Conservation (phyloP, 225 moss, liverwort and hornwort species). For the Thuidium tamariscinum region DNA sequence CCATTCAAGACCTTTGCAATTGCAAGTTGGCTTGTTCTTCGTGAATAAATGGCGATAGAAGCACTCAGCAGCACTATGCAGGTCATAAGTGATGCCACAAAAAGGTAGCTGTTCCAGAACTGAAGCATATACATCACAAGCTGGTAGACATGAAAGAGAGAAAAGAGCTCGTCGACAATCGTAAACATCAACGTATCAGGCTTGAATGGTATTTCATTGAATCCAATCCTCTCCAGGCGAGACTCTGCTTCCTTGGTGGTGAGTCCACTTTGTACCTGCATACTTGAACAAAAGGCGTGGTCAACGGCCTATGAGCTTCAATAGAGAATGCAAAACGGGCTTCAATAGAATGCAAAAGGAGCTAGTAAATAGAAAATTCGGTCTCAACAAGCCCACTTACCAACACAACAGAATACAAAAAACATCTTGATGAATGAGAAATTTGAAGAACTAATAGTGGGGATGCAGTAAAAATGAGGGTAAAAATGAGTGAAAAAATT, state of each 20-base stretch:
- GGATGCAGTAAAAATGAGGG: neutral
- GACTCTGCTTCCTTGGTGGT: constrained; percentile 37
- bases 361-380: neutral
- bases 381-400: neutral
- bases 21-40: constrained; percentile 48
- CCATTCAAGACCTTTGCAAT: constrained; percentile 44
- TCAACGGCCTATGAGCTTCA: neutral
- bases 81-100: constrained; percentile 65
- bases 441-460: neutral
- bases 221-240: constrained; percentile 53
- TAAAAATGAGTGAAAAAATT: neutral
- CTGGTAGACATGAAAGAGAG: constrained; percentile 78
- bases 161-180: constrained; percentile 54
- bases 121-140: constrained; percentile 60
- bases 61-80: constrained; percentile 64
- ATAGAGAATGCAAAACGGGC: too few species aligned
- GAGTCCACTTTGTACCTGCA: constrained; percentile 46
- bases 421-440: neutral
- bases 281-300: neutral
- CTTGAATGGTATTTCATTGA: constrained; percentile 74
- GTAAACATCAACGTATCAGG: constrained; percentile 45
- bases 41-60: constrained; percentile 60
- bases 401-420: neutral
- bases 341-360: neutral
- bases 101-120: constrained; percentile 79